Evolutionary conservation across 2,329 filamentous ascomycete genomes (phyloP).

Genomic region (Cladophialophora bantiana): DNA sequence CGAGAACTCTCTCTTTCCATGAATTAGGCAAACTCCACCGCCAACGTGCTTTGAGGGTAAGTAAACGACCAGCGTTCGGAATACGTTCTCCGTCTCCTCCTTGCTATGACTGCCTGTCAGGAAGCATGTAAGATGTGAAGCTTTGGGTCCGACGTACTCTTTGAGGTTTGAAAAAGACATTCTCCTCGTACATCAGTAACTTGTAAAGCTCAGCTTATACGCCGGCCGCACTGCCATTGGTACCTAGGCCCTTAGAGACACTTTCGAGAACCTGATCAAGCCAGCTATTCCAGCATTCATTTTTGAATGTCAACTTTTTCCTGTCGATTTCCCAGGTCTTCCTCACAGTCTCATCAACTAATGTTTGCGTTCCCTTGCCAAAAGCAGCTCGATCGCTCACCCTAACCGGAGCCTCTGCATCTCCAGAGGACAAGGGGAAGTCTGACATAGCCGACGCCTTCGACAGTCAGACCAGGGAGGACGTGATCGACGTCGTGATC

Average conservation of each 20-base stretch:
- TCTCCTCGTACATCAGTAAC: conserved; percentile 59
- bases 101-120: conserved; percentile 38
- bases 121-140: neutral
- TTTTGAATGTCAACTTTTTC: conserved; percentile 48
- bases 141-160: conserved; percentile 41
- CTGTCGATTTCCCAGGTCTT: conserved; percentile 56
- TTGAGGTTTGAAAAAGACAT: conserved; percentile 58
- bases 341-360: conserved; percentile 50
- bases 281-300: conserved; percentile 45
- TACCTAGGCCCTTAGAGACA: conserved; percentile 18
- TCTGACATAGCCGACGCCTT: conserved; percentile 27
- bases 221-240: conserved; percentile 40
- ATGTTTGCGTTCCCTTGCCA: conserved; percentile 49
- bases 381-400: conserved; percentile 42
- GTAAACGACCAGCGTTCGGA: conserved; percentile 59
- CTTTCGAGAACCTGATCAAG: conserved; percentile 20
- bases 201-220: conserved; percentile 54
- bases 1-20: conserved; percentile 47
- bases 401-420: conserved; percentile 35
- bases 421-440: conserved; percentile 33
- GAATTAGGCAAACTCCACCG: conserved; percentile 53
- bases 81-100: conserved; percentile 57
- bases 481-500: conserved; percentile 17
- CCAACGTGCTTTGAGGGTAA: conserved; percentile 58
- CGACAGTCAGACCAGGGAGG: conserved; percentile 32